Evolutionary conservation across 2,329 filamentous ascomycete genomes (phyloP).

Genomic region (Colletotrichum sp.): DNA sequence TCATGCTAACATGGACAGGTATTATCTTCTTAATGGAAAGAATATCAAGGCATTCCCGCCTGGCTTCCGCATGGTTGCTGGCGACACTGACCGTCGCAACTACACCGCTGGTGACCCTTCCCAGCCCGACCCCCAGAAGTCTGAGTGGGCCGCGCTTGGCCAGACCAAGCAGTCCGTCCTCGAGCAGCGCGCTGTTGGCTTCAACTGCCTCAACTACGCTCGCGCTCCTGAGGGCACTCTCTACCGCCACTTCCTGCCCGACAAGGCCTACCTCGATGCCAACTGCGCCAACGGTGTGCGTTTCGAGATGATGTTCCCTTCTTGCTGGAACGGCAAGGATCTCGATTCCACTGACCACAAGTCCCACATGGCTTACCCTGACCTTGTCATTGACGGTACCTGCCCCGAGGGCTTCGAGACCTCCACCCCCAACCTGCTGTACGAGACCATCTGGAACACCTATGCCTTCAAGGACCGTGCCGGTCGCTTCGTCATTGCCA

Average conservation of each 20-base stretch:
- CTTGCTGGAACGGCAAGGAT: constrained; percentile 83
- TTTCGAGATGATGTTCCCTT: constrained; percentile 86
- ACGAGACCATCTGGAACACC: constrained; percentile 85
- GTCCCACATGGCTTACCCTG: constrained; percentile 78
- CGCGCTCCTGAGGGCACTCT: constrained; percentile 72
- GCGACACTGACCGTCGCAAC: constrained; percentile 69
- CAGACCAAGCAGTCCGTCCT: constrained; percentile 72
- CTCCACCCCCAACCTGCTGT: constrained; percentile 79
- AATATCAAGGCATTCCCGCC: constrained; percentile 75
- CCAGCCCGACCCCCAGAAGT: constrained; percentile 68
- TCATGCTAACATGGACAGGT: constrained; percentile 51
- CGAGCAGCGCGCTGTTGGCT: constrained; percentile 82
- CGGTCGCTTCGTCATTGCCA: constrained; percentile 77
- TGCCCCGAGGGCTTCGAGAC: constrained; percentile 74
- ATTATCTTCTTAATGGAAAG: constrained; percentile 79
- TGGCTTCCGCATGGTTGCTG: constrained; percentile 83
- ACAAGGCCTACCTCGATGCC: constrained; percentile 78
- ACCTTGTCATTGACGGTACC: constrained; percentile 74
- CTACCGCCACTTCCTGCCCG: constrained; percentile 81
- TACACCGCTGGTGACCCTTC: constrained; percentile 74
- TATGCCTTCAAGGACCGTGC: constrained; percentile 63
- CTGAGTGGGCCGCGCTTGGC: constrained; percentile 68
- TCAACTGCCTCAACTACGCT: constrained; percentile 92
- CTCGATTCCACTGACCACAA: constrained; percentile 59
- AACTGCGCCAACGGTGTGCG: constrained; percentile 85